A percentile compares a stretch with the other conserved stretches of the same genome.
Conservation (phyloP, 768 basidiomycete species). For the Chalciporus piperatus region DNA sequence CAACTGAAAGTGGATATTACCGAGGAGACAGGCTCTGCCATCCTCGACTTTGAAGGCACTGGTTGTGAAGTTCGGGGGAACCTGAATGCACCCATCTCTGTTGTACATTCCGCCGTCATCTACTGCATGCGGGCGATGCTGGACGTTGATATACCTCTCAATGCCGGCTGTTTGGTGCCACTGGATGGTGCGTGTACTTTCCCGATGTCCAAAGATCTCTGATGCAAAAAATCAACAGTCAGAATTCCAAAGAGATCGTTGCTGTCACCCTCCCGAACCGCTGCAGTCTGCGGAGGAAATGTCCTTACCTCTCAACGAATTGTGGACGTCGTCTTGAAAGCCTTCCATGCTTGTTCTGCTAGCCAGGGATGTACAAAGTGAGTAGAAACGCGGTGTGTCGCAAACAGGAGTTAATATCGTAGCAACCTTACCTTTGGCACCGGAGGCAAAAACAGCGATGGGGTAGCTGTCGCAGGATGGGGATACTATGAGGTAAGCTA, state of each 20-base stretch:
- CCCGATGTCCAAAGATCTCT: background rate
- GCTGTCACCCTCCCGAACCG: conserved; percentile 77
- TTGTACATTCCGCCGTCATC: conserved; percentile 84
- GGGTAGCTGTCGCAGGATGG: conserved; percentile 76
- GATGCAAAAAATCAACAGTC: conserved; percentile 41
- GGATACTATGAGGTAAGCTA: conserved; percentile 76
- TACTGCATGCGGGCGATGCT: conserved; percentile 90
- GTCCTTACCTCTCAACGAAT: conserved; percentile 91
- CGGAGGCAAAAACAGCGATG: conserved; percentile 83
- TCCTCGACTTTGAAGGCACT: conserved; percentile 83
- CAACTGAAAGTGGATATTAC: conserved; percentile 76
- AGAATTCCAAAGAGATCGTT: conserved; percentile 77
- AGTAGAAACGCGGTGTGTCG: conserved; percentile 17
- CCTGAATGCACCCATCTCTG: conserved; percentile 81
- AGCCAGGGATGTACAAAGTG: conserved; percentile 94
- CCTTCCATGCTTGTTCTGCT: conserved; percentile 88
- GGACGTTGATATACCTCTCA: conserved; percentile 84
- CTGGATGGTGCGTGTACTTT: conserved; percentile 54
- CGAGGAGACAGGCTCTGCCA: conserved; percentile 67
- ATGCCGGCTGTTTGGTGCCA: conserved; percentile 90
- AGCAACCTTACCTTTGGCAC: conserved; percentile 89
- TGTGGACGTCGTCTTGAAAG: conserved; percentile 90
- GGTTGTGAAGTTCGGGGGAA: conserved; percentile 83
- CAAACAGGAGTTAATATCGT: background rate
- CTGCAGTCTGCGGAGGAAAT: conserved; percentile 92